Conservation (phyloP, 768 basidiomycete genomes). For the Russula griseocarnosa region DNA sequence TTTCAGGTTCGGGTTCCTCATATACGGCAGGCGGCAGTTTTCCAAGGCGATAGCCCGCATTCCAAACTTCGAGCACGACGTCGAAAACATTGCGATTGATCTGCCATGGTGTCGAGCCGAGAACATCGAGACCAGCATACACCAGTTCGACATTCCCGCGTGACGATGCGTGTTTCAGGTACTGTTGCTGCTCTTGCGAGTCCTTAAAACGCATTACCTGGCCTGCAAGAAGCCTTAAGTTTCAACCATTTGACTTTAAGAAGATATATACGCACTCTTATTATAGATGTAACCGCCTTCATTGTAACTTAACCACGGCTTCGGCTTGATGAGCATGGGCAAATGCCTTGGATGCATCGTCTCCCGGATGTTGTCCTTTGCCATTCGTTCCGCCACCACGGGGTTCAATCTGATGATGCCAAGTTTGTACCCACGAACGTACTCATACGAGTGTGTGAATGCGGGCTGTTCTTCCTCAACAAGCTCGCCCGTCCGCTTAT, state of each 20-base stretch:
- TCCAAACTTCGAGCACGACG: conserved; percentile 65
- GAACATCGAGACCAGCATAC: conserved; percentile 83
- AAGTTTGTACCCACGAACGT: conserved; percentile 88
- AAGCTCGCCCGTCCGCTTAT: conserved; percentile 55
- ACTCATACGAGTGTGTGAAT: conserved; percentile 90
- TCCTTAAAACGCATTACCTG: conserved; percentile 92
- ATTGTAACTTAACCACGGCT: conserved; percentile 75
- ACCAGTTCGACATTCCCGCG: conserved; percentile 78
- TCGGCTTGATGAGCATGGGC: conserved; percentile 91
- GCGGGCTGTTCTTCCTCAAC: conserved; percentile 84
- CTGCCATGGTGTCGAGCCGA: conserved; percentile 86
- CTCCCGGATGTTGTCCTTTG: conserved; percentile 63
- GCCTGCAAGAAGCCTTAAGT: conserved; percentile 38
- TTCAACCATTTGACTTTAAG: not conserved
- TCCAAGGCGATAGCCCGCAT: conserved; percentile 72
- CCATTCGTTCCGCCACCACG: conserved; percentile 68
- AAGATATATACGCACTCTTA: conserved; percentile 47
- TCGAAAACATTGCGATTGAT: conserved; percentile 70
- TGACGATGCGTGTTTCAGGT: conserved; percentile 69
- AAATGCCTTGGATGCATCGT: conserved; percentile 89
- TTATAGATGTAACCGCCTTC: conserved; percentile 83
- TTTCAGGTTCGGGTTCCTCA: conserved; percentile 61
- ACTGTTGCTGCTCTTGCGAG: conserved; percentile 73
- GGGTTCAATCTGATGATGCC: conserved; percentile 88
- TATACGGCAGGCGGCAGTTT: conserved; percentile 77